Conservation (phyloP, 805 yeast species). For the Yamadazyma laniorum region DNA sequence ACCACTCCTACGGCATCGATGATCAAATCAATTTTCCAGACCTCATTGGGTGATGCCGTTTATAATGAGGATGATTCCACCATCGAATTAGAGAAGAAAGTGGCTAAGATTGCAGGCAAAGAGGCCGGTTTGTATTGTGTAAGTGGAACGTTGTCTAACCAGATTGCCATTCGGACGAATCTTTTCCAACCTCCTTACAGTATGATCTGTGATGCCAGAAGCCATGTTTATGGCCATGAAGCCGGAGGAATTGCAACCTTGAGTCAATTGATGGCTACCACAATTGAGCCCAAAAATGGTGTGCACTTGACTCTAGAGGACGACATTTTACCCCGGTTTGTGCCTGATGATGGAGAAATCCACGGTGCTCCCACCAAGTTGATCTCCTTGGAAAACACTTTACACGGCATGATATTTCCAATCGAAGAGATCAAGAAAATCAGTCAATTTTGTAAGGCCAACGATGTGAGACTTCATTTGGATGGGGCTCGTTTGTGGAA, state of each 20-base stretch:
- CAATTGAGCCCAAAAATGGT: slow-evolving; percentile 78
- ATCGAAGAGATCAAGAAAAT: slow-evolving; percentile 72
- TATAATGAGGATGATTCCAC: slow-evolving; percentile 81
- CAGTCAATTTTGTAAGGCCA: slow-evolving; percentile 62
- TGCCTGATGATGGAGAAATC: slow-evolving; percentile 76
- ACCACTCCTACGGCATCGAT: slow-evolving; percentile 80
- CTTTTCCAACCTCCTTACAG: slow-evolving; percentile 81
- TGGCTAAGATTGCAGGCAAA: slow-evolving; percentile 71
- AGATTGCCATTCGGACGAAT: slow-evolving; percentile 75
- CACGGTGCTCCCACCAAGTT: slow-evolving; percentile 88
- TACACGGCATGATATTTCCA: slow-evolving; percentile 82
- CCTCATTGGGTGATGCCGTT: slow-evolving; percentile 84
- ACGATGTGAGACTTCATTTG: slow-evolving; percentile 65
- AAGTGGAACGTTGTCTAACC: slow-evolving; percentile 90
- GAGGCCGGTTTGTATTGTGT: slow-evolving; percentile 81
- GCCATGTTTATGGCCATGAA: slow-evolving; percentile 80
- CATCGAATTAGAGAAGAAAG: slow-evolving; percentile 55
- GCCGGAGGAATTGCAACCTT: slow-evolving; percentile 90
- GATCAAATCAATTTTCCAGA: slow-evolving; percentile 51
- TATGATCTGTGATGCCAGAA: slow-evolving; percentile 80
- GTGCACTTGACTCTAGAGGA: slow-evolving; percentile 77
- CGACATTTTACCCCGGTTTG: slow-evolving; percentile 62
- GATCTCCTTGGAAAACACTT: slow-evolving; percentile 82
- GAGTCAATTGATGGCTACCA: slow-evolving; percentile 88
- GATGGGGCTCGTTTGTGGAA: slow-evolving; percentile 97